Evolutionary conservation across 257 asterid genomes (phyloP), one percentile per base, ranked within the genome.

Genomic region (Capsicum pubescens): DNA sequence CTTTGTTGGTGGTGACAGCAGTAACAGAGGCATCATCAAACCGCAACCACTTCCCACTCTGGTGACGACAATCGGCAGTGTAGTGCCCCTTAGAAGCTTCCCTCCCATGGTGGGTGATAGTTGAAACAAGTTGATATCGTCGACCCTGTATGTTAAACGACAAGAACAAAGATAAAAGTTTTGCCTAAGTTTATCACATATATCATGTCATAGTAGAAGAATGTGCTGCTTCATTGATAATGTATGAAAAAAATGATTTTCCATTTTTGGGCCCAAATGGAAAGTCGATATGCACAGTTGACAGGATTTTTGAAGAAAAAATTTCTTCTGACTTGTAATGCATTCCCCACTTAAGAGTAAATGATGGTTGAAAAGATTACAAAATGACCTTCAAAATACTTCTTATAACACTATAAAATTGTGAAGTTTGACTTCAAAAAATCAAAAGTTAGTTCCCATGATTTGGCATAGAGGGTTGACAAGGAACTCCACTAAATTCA

Each of bases 41-140:
- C 58, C 98, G 92, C 82, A 95, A 80, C 99, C 99, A 95, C 83
- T 87, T 93, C 77, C 97, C 95, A 58, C 86, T 88, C 9, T 90
- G 86, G 80, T 83, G 63, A 32, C 91, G 90, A 7, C 90, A 93
- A 81, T 94, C 98, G 19, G 98, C 94, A 54, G 99, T 95, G 69
- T 95, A 95, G 87, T 95, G 99, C 46, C 98, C 99, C 88, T 88
- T 95, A 0, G 99, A 94, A 26, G 99, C 94, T 89, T 93, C 98
- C 85, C 89, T 92, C 42, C 99, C 99, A 50, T 95, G 99, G 87
- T 95, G 99, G 3, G 98, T 95, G 84, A 94, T 87, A 13, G 99
- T 91, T 3, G 99, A 89, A 59, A 95, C 95, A 8, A 95, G 97
- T 83, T 93, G 93, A 63, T 92, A 94, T 80, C 64, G 93, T 70